phyloP scores from a whole-genome alignment of 1,284 basidiomycete species.

The Wallemia ichthyophaga region DNA sequence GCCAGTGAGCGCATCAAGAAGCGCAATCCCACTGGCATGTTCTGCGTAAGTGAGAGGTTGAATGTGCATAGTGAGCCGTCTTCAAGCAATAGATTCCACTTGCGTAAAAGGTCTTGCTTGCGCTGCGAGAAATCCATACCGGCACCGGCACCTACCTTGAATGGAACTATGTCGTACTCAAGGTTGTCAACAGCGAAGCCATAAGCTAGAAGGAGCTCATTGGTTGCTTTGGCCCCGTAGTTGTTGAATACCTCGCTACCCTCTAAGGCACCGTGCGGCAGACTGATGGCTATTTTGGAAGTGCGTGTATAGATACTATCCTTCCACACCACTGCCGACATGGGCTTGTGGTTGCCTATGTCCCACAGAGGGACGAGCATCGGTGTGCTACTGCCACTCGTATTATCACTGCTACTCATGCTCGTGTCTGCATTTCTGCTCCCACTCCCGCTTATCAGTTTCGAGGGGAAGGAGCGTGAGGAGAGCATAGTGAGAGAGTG shows the following conservation, averaged over 20 bases:
- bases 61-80: neutral
- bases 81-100: neutral
- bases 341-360: neutral
- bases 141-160: neutral
- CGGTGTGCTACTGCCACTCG: neutral
- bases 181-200: neutral
- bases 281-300: neutral
- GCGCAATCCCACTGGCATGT: neutral
- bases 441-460: neutral
- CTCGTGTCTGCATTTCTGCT: too few species aligned
- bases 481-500: neutral
- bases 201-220: neutral
- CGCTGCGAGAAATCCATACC: neutral
- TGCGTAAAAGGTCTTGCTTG: neutral
- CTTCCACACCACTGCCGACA: neutral
- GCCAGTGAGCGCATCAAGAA: neutral
- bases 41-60: neutral
- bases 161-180: neutral
- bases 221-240: neutral
- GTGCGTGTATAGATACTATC: neutral
- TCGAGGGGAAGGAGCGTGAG: neutral
- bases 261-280: neutral
- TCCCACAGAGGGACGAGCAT: neutral
- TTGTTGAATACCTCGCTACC: neutral
- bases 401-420: too few species aligned